A percentile compares a stretch with the other conserved stretches of the same genome.
These are phyloP conservation scores for Casuarina equisetifolia DNA, from an alignment of 306 rosid genomes.

Conservation along the genomic window DNA sequence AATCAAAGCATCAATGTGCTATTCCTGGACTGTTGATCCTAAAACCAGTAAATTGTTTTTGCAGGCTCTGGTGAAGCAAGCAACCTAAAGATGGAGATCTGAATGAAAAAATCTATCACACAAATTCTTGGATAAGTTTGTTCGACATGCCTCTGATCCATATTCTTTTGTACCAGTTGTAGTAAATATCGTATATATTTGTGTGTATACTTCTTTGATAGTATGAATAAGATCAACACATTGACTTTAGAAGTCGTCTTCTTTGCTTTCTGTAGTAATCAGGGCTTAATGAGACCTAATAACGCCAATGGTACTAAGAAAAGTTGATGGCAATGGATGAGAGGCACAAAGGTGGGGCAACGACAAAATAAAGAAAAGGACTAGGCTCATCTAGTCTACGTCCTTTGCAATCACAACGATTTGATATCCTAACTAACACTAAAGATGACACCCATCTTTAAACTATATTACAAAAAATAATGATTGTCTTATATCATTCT, in stretches of 20 bases:
- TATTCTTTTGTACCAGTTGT: slow-evolving; percentile 30
- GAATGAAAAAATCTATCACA: slow-evolving; percentile 31
- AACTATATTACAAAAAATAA: neutral
- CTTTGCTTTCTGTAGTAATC: neutral
- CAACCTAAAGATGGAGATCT: slow-evolving; percentile 81
- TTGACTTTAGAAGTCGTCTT: slow-evolving; percentile 30
- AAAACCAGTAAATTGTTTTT: neutral
- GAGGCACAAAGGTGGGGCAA: neutral
- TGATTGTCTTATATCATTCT: too few species aligned
- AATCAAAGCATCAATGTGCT: slow-evolving; percentile 3
- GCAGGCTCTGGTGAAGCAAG: slow-evolving; percentile 63
- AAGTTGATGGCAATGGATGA: slow-evolving; percentile 4
- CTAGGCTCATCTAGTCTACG: neutral
- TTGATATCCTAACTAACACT: neutral
- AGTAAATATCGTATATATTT: slow-evolving; percentile 63
- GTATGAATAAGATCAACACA: slow-evolving; percentile 48
- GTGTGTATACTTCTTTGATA: slow-evolving; percentile 54
- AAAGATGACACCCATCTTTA: neutral
- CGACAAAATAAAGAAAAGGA: neutral
- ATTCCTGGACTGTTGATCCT: neutral
- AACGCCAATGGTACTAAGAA: neutral
- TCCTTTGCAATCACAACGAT: neutral
- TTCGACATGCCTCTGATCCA: slow-evolving; percentile 29
- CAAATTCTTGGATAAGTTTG: slow-evolving; percentile 47
- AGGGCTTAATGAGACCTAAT: neutral